Conservation (phyloP, 1,284 basidiomycete species). For the Phellinidium pouzarii region DNA sequence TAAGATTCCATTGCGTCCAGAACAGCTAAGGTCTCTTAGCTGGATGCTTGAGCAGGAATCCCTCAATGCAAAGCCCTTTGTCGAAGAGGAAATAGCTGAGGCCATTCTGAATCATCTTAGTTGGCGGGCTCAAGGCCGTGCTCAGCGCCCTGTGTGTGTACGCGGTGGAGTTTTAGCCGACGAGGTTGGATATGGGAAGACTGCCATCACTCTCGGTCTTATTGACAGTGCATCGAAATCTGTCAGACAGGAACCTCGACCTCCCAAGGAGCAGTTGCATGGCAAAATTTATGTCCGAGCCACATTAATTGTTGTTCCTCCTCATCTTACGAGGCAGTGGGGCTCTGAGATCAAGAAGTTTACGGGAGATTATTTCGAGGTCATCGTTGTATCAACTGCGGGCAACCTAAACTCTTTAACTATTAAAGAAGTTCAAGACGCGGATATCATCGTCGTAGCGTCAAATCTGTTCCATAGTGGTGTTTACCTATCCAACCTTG, state of each 20-base stretch:
- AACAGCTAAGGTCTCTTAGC: conserved; percentile 84
- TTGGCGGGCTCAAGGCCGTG: conserved; percentile 91
- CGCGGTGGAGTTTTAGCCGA: conserved; percentile 92
- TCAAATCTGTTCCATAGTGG: conserved; percentile 78
- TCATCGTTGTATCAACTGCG: conserved; percentile 68
- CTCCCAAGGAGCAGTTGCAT: conserved; percentile 41
- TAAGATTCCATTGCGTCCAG: conserved; percentile 64
- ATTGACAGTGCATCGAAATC: conserved; percentile 63
- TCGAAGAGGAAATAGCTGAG: conserved; percentile 93
- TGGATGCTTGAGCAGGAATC: conserved; percentile 91
- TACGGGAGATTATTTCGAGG: conserved; percentile 55
- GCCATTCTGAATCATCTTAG: conserved; percentile 79
- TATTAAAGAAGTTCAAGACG: conserved; percentile 72
- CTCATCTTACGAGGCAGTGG: conserved; percentile 90
- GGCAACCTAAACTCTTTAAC: conserved; percentile 68
- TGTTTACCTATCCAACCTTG: conserved; percentile 73
- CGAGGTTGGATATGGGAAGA: conserved; percentile 96
- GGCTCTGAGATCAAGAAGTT: conserved; percentile 83
- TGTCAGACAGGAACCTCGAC: conserved; percentile 50
- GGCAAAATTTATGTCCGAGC: conserved; percentile 74
- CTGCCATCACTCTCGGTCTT: conserved; percentile 87
- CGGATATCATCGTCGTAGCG: conserved; percentile 85
- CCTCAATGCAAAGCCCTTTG: conserved; percentile 59
- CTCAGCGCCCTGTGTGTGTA: conserved; percentile 67
- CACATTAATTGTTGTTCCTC: conserved; percentile 83